phyloP scores from a whole-genome alignment of 75 land plant species.

The Sequoia sempervirens region DNA sequence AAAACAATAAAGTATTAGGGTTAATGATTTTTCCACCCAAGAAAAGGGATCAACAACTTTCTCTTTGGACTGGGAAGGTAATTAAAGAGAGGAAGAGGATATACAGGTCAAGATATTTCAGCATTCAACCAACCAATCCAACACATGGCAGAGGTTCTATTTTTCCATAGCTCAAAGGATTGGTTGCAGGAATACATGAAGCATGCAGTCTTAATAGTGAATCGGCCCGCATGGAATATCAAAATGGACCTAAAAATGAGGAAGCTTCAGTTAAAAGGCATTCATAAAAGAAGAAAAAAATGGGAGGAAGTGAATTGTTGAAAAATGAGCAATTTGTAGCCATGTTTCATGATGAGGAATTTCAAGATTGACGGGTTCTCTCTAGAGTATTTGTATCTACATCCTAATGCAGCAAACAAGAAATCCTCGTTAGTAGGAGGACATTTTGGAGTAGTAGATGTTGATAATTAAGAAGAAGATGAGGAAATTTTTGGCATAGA shows the following conservation, averaged over 20 bases:
- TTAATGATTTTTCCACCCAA: background rate
- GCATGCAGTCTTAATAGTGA: too few relatives aligned
- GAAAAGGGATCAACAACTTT: background rate
- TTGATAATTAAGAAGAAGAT: conserved; percentile 30
- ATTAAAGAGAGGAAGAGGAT: background rate
- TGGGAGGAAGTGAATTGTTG: conserved; percentile 42
- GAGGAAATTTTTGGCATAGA: conserved; percentile 27
- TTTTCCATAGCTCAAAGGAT: too few relatives aligned
- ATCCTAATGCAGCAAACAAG: conserved; percentile 61
- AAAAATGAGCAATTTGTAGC: conserved; percentile 74
- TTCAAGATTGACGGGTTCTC: conserved; percentile 72
- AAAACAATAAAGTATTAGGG: background rate
- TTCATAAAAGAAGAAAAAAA: conserved; percentile 60
- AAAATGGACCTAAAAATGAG: conserved; percentile 17
- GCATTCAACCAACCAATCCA: background rate
- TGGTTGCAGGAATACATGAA: too few relatives aligned
- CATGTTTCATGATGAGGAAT: conserved; percentile 84
- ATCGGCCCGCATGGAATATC: too few relatives aligned
- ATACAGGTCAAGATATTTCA: background rate
- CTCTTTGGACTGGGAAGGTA: background rate
- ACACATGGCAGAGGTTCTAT: background rate
- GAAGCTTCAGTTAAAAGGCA: conserved; percentile 4
- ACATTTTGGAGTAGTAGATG: conserved; percentile 69
- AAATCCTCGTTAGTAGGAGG: conserved; percentile 63
- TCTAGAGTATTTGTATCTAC: conserved; percentile 60